Base-by-base conservation (phyloP, 2,329 filamentous ascomycete genomes). In the Trichoderma harzianum region DNA sequence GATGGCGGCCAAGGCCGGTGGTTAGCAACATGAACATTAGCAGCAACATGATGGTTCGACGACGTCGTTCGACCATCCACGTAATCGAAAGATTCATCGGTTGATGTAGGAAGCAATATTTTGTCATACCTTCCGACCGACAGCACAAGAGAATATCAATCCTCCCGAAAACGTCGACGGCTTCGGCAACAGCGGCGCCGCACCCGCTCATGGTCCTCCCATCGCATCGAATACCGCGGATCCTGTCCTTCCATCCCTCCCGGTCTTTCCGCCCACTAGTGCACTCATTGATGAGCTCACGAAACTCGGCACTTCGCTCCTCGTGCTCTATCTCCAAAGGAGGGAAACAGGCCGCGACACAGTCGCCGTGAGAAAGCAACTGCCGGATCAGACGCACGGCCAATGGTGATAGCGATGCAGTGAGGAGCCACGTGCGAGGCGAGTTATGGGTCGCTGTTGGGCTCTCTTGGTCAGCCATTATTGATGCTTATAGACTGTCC, bases 111-210 rank as follows among this genome's bases (percentile, higher is more conserved):
- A 61, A 26, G n/a, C 11, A 53, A 28, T 34, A 39, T 24, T 51
- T 58, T 28, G 18, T 43, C 82, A 73, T 84, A 93, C 92, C 91
- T 87, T 97, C 93, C 72, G 92, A 96, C 71, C 92, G 93, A 83
- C 94, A 97, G 80, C 94, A 97, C 51, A 98, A 86, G 73, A 98
- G 81, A 71, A 98, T 95, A 81, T 99, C 96, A 69, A 98, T 90
- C 53, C 91, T 89, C 10, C 93, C 93, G 83, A 98, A 98, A 0
- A 91, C 87, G 75, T 92, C 88, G 21, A 97, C 89, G 28, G 94
- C 93, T 80, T 97, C 93, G 53, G 95, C 95, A 68, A 98, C 87
- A 36, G 94, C 94, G 66, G 94, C 92, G 78, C 94, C 92, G 81
- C 94, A 97, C 79, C 94, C 91, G 47, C 87, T 86, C 84, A 89